Evolutionary conservation across 2,329 filamentous ascomycete species (phyloP).

Genomic region (Penicillium digitatum): DNA sequence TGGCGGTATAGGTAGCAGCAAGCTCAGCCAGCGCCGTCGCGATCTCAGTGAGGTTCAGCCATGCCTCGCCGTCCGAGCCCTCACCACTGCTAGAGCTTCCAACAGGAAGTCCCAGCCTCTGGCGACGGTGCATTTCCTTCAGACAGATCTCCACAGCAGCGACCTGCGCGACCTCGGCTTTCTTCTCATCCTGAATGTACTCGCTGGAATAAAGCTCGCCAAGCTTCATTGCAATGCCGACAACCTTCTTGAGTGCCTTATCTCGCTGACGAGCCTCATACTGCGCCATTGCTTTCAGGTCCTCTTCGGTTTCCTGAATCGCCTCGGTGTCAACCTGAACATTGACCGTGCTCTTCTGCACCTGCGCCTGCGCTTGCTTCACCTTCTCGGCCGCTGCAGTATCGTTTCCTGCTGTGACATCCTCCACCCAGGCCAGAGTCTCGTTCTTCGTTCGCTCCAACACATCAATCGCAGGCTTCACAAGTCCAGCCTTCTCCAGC

Average conservation of each 20-base stretch:
- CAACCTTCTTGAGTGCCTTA: slow-evolving; percentile 66
- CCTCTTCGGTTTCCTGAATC: slow-evolving; percentile 22
- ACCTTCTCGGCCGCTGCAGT: slow-evolving; percentile 4
- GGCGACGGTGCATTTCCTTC: slow-evolving; percentile 66
- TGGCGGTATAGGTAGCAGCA: slow-evolving; percentile 69
- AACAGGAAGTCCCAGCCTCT: slow-evolving; percentile 63
- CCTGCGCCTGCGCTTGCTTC: slow-evolving; percentile 20
- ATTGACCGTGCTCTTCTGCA: slow-evolving; percentile 20
- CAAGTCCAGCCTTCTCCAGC: slow-evolving; percentile 71
- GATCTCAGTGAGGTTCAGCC: slow-evolving; percentile 40
- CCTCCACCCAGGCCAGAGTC: slow-evolving; percentile 49
- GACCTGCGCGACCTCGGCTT: slow-evolving; percentile 69
- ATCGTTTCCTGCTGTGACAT: slow-evolving; percentile 23
- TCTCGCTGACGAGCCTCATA: slow-evolving; percentile 50
- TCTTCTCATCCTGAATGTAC: slow-evolving; percentile 68
- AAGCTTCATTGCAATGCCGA: slow-evolving; percentile 76
- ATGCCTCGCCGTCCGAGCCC: slow-evolving; percentile 26
- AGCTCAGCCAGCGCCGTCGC: slow-evolving; percentile 53
- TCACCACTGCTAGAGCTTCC: slow-evolving; percentile 47
- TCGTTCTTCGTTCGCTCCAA: slow-evolving; percentile 72
- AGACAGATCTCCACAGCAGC: slow-evolving; percentile 79
- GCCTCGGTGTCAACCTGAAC: slow-evolving; percentile 20
- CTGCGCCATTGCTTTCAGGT: slow-evolving; percentile 24
- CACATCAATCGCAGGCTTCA: slow-evolving; percentile 67
- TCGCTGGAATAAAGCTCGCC: slow-evolving; percentile 76